Evolutionary conservation across 306 rosid genomes (phyloP), one percentile per base, ranked within the genome.

Genomic region (Dryas alaskensis): DNA sequence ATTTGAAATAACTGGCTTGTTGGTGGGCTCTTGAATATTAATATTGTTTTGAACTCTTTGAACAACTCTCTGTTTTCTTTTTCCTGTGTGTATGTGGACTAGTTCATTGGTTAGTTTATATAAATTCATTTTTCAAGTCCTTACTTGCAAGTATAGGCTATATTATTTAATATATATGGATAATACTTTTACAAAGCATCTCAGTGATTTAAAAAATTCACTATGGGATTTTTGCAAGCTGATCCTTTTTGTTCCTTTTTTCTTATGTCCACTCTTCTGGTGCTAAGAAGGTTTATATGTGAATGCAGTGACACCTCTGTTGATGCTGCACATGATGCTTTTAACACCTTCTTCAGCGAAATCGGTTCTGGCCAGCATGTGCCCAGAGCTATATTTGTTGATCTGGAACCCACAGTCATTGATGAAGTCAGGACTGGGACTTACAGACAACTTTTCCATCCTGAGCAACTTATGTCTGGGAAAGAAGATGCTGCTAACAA

Each of bases 401-500:
- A 89, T 81, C 77, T 89, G 11, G 96, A 89, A 76, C 92, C 96
- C 19, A 87, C 80, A 11, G 96, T 89, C 16, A 81, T 87, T 53
- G 96, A 87, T 86, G 90, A 89, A 85, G 73, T 89, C 22, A 79
- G 92, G 74, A 60, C 82, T 47, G 90, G 96, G 76, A 1, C 86
- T 70, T 87, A 89, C 49, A 79, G 82, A 77, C 89, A 89, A 74
- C 92, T 89, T 42, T 89, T 89, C 52, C 92, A 89, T 72, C 96
- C 92, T 0, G 90, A 87, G 64, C 92, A 89, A 69, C 85, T 89
- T 51, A 87, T 89, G 73, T 82, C 96, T 74, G 90, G 92, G 44
- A 89, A 85, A 79, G 96, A 89, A 84, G 96, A 89, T 76, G 96
- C 96, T 44, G 96, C 96, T 2, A 89, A 87, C 79, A 87, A 89